Evolutionary conservation across 306 rosid species (phyloP).

Genomic region (Betula pendula): DNA sequence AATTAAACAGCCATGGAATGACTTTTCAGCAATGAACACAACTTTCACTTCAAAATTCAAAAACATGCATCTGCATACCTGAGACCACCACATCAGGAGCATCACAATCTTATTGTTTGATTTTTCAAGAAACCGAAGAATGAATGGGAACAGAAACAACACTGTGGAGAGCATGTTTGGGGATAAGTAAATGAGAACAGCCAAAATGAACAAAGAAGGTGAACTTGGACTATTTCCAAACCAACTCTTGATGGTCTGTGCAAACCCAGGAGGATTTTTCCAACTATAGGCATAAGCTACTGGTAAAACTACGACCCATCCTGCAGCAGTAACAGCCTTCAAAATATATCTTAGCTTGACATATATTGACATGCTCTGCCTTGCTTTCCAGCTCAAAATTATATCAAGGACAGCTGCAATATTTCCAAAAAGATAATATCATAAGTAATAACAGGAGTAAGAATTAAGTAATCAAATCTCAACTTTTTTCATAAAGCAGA

Average conservation of each 20-base stretch:
- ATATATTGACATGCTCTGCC: conserved; percentile 71
- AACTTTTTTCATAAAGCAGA: conserved; percentile 11
- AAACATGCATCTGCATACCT: conserved; percentile 52
- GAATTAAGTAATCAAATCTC: conserved; percentile 16
- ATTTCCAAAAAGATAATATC: conserved; percentile 23
- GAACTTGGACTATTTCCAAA: conserved; percentile 82
- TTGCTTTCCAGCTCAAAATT: conserved; percentile 84
- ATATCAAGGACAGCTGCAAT: conserved; percentile 81
- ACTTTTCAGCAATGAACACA: conserved; percentile 10
- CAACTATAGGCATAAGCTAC: conserved; percentile 86
- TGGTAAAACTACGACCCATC: conserved; percentile 89
- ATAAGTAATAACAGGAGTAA: neutral
- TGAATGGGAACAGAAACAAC: conserved; percentile 75
- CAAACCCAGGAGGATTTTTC: conserved; percentile 82
- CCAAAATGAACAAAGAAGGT: conserved; percentile 88
- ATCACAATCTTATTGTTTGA: conserved; percentile 54
- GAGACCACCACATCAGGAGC: conserved; percentile 98
- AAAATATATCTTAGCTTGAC: conserved; percentile 79
- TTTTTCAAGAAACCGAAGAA: conserved; percentile 78
- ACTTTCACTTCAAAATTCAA: neutral
- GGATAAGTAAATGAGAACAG: conserved; percentile 73
- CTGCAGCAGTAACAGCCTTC: conserved; percentile 69
- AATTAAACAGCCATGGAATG: conserved; percentile 1
- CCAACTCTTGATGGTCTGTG: conserved; percentile 82
- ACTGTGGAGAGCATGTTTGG: conserved; percentile 83